A percentile compares a stretch with the other conserved stretches of the same genome.
These are phyloP conservation scores for Termitomyces titanicus DNA, from an alignment of 768 basidiomycete genomes.

Conservation along the genomic window DNA sequence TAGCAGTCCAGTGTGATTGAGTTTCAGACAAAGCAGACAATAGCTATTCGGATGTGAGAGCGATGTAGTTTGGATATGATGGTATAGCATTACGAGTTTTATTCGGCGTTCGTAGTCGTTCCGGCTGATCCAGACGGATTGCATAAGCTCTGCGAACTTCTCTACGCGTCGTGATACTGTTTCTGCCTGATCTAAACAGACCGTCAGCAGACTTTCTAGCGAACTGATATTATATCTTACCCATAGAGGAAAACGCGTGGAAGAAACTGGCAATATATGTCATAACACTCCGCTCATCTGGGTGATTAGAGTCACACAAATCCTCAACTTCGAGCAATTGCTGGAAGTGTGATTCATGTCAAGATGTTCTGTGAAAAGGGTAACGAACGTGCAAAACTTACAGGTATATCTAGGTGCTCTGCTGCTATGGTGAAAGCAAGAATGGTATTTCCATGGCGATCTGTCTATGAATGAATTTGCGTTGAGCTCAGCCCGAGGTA, in stretches of 20 bases:
- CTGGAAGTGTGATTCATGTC: slow-evolving; percentile 32
- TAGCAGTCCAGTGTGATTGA: slow-evolving; percentile 66
- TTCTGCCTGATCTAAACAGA: slow-evolving; percentile 79
- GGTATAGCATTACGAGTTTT: slow-evolving; percentile 45
- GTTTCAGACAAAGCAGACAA: slow-evolving; percentile 64
- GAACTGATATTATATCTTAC: slow-evolving; percentile 33
- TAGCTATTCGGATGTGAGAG: slow-evolving; percentile 36
- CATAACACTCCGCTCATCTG: slow-evolving; percentile 97
- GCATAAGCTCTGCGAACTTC: slow-evolving; percentile 95
- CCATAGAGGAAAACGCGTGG: slow-evolving; percentile 97
- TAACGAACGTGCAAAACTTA: slow-evolving; percentile 36
- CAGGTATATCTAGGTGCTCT: slow-evolving; percentile 87
- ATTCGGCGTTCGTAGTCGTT: slow-evolving; percentile 94
- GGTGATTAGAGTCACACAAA: slow-evolving; percentile 79
- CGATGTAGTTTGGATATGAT: neutral
- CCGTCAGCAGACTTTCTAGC: slow-evolving; percentile 3
- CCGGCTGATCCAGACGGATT: slow-evolving; percentile 79
- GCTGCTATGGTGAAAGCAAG: slow-evolving; percentile 88
- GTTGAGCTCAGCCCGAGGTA: slow-evolving; percentile 4
- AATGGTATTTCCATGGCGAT: slow-evolving; percentile 79
- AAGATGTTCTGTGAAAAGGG: neutral
- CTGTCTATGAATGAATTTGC: slow-evolving; percentile 40
- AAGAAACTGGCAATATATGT: slow-evolving; percentile 97
- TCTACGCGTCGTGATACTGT: slow-evolving; percentile 91
- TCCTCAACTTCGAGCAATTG: slow-evolving; percentile 97